Evolutionary conservation across 192 early-diverging fungal species (phyloP).

Genomic region (Dimargaris xerosporica): DNA sequence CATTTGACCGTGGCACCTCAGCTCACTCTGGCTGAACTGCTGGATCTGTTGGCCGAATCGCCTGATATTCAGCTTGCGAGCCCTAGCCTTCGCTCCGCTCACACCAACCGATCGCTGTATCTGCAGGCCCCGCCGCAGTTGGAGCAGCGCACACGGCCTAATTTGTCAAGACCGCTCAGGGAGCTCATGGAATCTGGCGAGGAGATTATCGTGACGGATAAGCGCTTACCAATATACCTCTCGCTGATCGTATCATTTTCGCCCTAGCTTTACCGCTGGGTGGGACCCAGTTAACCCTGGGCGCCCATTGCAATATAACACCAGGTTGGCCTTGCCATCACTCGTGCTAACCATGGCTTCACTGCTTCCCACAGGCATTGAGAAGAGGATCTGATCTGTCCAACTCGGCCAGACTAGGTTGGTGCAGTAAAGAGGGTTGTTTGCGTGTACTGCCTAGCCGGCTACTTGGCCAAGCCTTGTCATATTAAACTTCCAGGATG

Average conservation of each 20-base stretch:
- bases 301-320: too few relatives aligned
- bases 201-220: conserved; percentile 72
- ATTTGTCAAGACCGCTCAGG: conserved; percentile 51
- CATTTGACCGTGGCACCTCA: conserved; percentile 31
- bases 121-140: conserved; percentile 72
- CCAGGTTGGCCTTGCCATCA: too few relatives aligned
- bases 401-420: too few relatives aligned
- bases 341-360: too few relatives aligned
- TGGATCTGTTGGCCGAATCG: conserved; percentile 63
- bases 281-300: too few relatives aligned
- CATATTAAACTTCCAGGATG: too few relatives aligned
- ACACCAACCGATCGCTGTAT: conserved; percentile 47
- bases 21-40: conserved; percentile 63
- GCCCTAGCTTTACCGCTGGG: too few relatives aligned
- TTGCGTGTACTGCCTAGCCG: too few relatives aligned
- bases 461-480: too few relatives aligned
- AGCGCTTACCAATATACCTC: conserved; percentile 42
- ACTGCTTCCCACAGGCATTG: too few relatives aligned
- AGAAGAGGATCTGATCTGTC: too few relatives aligned
- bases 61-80: conserved; percentile 67
- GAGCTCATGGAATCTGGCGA: conserved; percentile 53
- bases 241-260: conserved; percentile 19
- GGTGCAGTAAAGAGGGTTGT: too few relatives aligned
- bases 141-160: conserved; percentile 68
- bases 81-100: conserved; percentile 48